Conservation (phyloP, 129 eudicot species). For the Centaurea solstitialis region DNA sequence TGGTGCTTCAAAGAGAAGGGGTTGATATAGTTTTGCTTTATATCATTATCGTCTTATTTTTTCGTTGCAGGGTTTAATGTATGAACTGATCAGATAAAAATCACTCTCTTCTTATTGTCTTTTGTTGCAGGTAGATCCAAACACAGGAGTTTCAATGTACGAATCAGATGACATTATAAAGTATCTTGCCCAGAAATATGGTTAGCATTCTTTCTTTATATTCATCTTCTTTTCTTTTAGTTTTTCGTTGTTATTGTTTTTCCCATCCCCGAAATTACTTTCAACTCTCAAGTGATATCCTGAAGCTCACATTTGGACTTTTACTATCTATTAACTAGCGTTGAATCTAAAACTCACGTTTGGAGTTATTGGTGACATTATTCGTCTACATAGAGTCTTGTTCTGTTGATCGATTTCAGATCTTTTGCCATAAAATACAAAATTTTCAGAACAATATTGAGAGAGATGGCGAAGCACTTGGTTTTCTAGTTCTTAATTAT, state of each 20-base stretch:
- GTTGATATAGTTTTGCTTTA: neutral
- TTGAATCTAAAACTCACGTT: neutral
- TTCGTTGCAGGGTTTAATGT: neutral
- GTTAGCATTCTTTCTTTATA: constrained; percentile 33
- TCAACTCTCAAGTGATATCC: neutral
- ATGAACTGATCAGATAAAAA: neutral
- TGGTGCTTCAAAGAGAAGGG: neutral
- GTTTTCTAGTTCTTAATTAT: neutral
- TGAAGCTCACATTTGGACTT: neutral
- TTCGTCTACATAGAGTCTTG: neutral
- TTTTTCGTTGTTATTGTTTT: neutral
- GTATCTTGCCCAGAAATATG: constrained; percentile 83
- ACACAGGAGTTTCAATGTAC: constrained; percentile 96
- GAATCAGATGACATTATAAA: constrained; percentile 98
- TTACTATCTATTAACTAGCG: neutral
- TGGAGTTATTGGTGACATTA: neutral
- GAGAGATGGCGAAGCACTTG: neutral
- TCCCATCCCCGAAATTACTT: neutral
- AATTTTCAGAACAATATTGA: neutral
- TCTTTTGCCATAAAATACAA: neutral
- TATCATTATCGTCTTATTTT: neutral
- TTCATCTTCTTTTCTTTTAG: neutral
- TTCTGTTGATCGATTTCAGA: neutral
- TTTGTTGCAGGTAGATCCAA: constrained; percentile 89
- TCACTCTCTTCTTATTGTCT: neutral